Evolutionary conservation across 2,329 filamentous ascomycete species (phyloP).

Genomic region (Trichothecium roseum): DNA sequence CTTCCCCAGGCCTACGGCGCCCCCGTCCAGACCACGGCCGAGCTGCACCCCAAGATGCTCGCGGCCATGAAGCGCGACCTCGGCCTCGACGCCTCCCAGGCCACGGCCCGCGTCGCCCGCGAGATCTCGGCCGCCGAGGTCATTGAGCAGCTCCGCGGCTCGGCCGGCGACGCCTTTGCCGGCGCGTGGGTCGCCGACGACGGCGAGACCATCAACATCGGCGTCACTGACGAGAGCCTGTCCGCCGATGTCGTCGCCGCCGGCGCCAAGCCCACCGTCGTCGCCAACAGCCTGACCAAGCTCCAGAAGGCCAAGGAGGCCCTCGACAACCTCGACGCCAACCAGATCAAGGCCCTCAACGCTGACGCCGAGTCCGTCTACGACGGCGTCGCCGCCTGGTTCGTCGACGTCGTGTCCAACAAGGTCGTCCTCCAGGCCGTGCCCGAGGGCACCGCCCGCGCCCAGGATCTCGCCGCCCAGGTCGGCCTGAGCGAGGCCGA

Average conservation of each 20-base stretch:
- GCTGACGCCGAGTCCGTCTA: slow-evolving; percentile 10
- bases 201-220: slow-evolving; percentile 22
- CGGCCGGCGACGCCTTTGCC: slow-evolving; percentile 22
- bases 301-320: slow-evolving; percentile 29
- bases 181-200: slow-evolving; percentile 26
- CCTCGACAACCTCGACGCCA: slow-evolving; percentile 26
- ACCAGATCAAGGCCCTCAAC: slow-evolving; percentile 13
- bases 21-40: slow-evolving; percentile 20
- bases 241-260: slow-evolving; percentile 22
- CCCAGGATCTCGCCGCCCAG: slow-evolving; percentile 21
- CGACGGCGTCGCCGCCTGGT: slow-evolving; percentile 24
- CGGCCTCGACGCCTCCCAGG: slow-evolving; percentile 25
- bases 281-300: slow-evolving; percentile 24
- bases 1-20: slow-evolving; percentile 28
- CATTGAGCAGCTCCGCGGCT: slow-evolving; percentile 22
- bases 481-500: slow-evolving; percentile 24
- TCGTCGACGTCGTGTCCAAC: slow-evolving; percentile 26
- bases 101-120: slow-evolving; percentile 24
- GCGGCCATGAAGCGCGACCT: slow-evolving; percentile 32
- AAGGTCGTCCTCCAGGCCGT: slow-evolving; percentile 28
- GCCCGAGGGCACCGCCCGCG: slow-evolving; percentile 20
- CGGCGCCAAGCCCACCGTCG: slow-evolving; percentile 21
- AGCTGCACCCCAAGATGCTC: slow-evolving; percentile 27
- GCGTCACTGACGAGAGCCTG: slow-evolving; percentile 23
- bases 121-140: slow-evolving; percentile 23